Evolutionary conservation across 2,329 filamentous ascomycete genomes (phyloP).

Genomic region (Nigrospora osmanthi): DNA sequence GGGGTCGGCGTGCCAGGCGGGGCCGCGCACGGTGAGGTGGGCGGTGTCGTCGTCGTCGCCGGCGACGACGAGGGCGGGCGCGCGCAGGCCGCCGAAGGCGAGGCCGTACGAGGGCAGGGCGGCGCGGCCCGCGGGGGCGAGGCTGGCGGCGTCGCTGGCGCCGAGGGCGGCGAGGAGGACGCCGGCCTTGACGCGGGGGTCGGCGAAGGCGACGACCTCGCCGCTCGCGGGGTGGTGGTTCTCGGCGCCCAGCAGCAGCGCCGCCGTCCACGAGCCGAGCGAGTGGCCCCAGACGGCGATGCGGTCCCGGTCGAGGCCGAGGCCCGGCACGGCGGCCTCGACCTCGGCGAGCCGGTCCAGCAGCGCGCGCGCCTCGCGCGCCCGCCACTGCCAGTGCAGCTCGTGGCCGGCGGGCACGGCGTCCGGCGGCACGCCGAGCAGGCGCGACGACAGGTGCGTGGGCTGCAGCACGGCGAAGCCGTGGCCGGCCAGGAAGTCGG

Average conservation of each 20-base stretch:
- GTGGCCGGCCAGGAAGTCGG: conserved; percentile 31
- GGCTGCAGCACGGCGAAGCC: conserved; percentile 35
- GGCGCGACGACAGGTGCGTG: conserved; percentile 28
- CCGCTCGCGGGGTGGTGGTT: conserved; percentile 23
- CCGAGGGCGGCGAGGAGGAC: conserved; percentile 25
- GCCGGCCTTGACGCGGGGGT: conserved; percentile 28
- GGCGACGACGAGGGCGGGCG: conserved; percentile 26
- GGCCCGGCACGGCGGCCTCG: conserved; percentile 20
- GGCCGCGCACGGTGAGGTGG: conserved; percentile 22
- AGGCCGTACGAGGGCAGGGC: conserved; percentile 22
- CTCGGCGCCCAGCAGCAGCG: conserved; percentile 24
- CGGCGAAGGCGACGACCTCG: conserved; percentile 7
- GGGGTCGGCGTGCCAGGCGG: conserved; percentile 30
- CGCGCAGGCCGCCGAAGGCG: conserved; percentile 25
- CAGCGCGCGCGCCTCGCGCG: conserved; percentile 26
- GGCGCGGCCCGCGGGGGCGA: conserved; percentile 17
- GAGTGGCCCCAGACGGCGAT: conserved; percentile 32
- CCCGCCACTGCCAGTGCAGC: conserved; percentile 23
- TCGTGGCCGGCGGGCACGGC: conserved; percentile 12
- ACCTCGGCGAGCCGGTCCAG: conserved; percentile 28
- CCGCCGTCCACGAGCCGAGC: conserved; percentile 24
- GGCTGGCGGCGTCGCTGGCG: conserved; percentile 14
- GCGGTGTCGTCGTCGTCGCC: conserved; percentile 28
- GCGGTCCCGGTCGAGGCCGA: conserved; percentile 23
- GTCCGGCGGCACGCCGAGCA: conserved; percentile 13